Base-by-base conservation (phyloP, 805 yeast species). In the Candida parachauliodes region DNA sequence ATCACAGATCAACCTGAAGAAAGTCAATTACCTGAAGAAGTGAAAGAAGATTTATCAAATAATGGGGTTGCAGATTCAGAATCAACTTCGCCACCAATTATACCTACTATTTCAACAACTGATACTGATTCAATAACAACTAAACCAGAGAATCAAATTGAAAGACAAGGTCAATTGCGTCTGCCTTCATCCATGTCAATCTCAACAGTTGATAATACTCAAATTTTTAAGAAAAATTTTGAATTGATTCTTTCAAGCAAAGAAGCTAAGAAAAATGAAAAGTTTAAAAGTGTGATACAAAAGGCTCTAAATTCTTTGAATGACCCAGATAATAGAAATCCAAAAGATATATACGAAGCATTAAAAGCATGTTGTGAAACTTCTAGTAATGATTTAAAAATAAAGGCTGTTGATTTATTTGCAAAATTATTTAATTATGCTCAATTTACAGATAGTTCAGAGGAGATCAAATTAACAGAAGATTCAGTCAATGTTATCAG, bases 401-500 rank as follows among this genome's bases (percentile, higher is more conserved):
- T 82, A 12, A 70, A 74, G 31, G 88, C 97, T 1, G 69, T 91
- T 46, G 97, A 91, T 55, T 76, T 91, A 45, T 74, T 93, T 40
- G 85, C 95, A 37, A 93, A 89, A 57, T 70, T 88, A 14, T 86
- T 89, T 58, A 84, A 94, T n/a, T 87, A 86, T 55, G 83, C 88
- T 25, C 76, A 82, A 37, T 83, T 89, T 52, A 85, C 74, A 40
- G 72, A 76, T 29, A 70, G 77, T 17, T 57, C 67, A 16, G 81
- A 78, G 14, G 74, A 74, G 32, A 70, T 78, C 14, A 72, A 73
- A 16, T 54, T 87, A 43, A 79, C 93, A 21, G 93, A 86, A 55
- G 83, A 84, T 17, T 88, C 95, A 0, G 84, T 91, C 28, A 83
- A 83, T 46, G 84, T 88, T 11, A 85, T 89, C 16, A 77, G 93